These are phyloP conservation scores for Kluyveromyces sp. DNA, from an alignment of 1,139 yeast genomes.

Conservation along the genomic window DNA sequence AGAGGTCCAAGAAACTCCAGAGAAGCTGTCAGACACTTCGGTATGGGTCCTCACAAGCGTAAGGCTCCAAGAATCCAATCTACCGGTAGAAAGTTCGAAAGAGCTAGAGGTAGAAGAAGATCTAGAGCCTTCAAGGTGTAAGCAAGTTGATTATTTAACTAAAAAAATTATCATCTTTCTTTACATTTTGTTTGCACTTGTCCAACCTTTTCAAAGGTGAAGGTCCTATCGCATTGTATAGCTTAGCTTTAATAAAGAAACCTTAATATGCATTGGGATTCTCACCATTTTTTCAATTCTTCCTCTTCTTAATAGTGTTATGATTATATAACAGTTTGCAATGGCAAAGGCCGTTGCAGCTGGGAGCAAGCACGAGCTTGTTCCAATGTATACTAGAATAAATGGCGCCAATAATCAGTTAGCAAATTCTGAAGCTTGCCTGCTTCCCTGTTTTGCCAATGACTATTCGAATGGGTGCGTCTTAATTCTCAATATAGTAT, in stretches of 20 bases:
- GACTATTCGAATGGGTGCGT: not conserved
- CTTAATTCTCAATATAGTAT: not conserved
- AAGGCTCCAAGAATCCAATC: slow-evolving; percentile 99
- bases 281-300: not conserved
- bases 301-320: no score
- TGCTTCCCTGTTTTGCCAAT: not conserved
- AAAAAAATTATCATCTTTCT: not conserved
- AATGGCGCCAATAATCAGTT: not conserved
- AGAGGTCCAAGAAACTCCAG: slow-evolving; percentile 99
- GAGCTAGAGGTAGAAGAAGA: slow-evolving; percentile 99
- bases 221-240: not conserved
- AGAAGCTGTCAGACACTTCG: slow-evolving; percentile 99
- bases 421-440: no score
- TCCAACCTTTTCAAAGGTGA: not conserved
- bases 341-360: no score
- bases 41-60: slow-evolving; percentile 99
- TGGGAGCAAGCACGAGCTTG: no score
- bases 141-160: slow-evolving; percentile 23
- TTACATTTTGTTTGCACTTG: not conserved
- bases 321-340: no score
- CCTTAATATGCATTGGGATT: not conserved
- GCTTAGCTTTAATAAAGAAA: not conserved
- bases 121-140: slow-evolving; percentile 99
- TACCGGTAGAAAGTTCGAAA: slow-evolving; percentile 99
- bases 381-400: not conserved